These are phyloP conservation scores for Ustilago hordei DNA, from an alignment of 1,284 basidiomycete species.

Conservation along the genomic window DNA sequence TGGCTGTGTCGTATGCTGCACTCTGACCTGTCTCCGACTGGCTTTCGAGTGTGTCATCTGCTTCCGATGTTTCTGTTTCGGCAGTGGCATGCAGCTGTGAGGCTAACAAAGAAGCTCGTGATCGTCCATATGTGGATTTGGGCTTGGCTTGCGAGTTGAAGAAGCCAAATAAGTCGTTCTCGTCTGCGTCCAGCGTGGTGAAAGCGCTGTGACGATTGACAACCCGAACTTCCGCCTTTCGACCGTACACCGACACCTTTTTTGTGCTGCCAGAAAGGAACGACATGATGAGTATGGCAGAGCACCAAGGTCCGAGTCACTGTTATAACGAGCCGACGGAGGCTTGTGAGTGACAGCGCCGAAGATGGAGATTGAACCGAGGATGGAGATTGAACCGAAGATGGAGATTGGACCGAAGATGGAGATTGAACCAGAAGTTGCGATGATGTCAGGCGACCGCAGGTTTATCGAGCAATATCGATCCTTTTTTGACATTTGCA, in stretches of 20 bases:
- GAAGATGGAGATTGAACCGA: neutral
- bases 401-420: neutral
- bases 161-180: conserved; percentile 49
- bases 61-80: conserved; percentile 1
- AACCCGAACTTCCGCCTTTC: conserved; percentile 31
- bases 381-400: neutral
- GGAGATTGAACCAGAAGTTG: neutral
- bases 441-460: conserved; percentile 2
- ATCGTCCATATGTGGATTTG: conserved; percentile 28
- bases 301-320: neutral
- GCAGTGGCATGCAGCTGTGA: neutral
- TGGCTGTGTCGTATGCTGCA: conserved; percentile 26
- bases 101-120: conserved; percentile 21
- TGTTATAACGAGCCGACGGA: neutral
- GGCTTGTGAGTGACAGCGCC: neutral
- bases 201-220: conserved; percentile 39
- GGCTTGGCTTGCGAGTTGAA: conserved; percentile 31
- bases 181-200: conserved; percentile 26
- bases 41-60: conserved; percentile 2
- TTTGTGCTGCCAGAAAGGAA: conserved; percentile 39
- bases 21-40: conserved; percentile 14
- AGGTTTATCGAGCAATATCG: neutral
- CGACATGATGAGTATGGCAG: conserved; percentile 23
- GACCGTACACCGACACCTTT: conserved; percentile 53
- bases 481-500: neutral